Evolutionary conservation across 108 stramenopile genomes (phyloP).

Genomic region (Heterococcus sp.): DNA sequence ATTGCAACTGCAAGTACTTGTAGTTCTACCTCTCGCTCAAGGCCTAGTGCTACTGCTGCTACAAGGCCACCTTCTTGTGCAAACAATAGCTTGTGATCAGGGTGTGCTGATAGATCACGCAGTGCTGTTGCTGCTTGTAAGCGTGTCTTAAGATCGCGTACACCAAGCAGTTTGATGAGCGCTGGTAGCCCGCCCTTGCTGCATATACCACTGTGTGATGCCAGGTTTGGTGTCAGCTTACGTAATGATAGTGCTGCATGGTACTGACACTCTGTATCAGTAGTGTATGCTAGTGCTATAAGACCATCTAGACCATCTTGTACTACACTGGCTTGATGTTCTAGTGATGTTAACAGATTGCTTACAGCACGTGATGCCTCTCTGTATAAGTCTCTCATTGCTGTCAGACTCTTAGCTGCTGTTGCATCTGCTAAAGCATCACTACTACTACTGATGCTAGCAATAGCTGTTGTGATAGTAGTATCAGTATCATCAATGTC

Average conservation of each 20-base stretch:
- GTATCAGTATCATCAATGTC: no score
- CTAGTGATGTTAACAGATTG: constrained; percentile 65
- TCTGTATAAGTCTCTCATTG: constrained; percentile 63
- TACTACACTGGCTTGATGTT: constrained; percentile 58
- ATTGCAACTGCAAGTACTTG: constrained; percentile 66
- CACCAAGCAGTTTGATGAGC: constrained; percentile 61
- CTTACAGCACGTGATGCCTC: constrained; percentile 72
- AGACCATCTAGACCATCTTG: constrained; percentile 62
- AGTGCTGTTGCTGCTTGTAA: constrained; percentile 68
- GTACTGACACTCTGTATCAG: constrained; percentile 70
- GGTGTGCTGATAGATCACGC: constrained; percentile 68
- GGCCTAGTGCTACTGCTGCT: constrained; percentile 59
- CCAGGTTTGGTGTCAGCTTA: constrained; percentile 64
- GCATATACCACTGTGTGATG: constrained; percentile 57
- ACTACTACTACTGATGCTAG: not conserved
- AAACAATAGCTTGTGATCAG: constrained; percentile 59
- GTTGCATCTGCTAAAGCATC: not conserved
- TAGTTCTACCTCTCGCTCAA: constrained; percentile 59
- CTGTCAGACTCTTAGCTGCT: not conserved
- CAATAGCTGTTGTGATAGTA: no score
- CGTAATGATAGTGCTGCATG: constrained; percentile 68
- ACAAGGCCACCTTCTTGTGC: constrained; percentile 65
- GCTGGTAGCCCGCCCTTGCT: constrained; percentile 57
- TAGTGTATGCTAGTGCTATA: constrained; percentile 52
- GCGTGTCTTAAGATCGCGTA: constrained; percentile 62